Evolutionary conservation across 139 green algal species (phyloP).

Genomic region (Micractinium sp.): DNA sequence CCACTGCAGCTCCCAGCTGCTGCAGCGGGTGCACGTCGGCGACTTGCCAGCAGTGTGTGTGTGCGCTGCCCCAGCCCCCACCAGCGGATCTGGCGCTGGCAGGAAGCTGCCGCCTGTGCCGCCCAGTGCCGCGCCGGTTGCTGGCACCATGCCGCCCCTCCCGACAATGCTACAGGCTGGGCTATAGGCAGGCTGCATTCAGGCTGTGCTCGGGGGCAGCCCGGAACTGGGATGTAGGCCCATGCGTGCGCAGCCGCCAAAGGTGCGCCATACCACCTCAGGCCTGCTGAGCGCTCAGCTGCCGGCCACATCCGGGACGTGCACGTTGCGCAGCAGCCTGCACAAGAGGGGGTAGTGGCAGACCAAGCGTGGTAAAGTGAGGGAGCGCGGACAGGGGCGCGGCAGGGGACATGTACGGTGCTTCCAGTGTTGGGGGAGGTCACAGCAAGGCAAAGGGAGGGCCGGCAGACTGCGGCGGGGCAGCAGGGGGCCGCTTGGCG

Average conservation of each 20-base stretch:
- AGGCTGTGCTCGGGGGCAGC: neutral
- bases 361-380: too few species aligned
- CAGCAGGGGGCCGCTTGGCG: too few species aligned
- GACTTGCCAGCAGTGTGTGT: too few species aligned
- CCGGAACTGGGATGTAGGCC: neutral
- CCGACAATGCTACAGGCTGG: neutral
- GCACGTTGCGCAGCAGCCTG: conserved; percentile 86
- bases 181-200: neutral
- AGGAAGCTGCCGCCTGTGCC: too few species aligned
- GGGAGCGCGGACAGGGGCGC: neutral
- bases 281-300: neutral
- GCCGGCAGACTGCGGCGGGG: neutral
- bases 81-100: too few species aligned
- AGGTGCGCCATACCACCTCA: too few species aligned
- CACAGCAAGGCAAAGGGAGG: neutral
- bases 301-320: conserved; percentile 70
- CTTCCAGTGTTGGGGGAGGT: neutral
- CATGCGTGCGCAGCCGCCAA: neutral
- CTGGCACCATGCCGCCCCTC: neutral
- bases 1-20: too few species aligned
- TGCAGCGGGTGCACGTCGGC: too few species aligned
- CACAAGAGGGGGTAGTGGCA: neutral
- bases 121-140: too few species aligned
- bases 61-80: too few species aligned
- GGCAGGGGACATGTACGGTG: neutral